Percentiles rank a stretch among this genome's conserved stretches.
Evolutionary conservation across 1,139 yeast genomes (phyloP).

Genomic region (Debaryomycetaceae sp.): DNA sequence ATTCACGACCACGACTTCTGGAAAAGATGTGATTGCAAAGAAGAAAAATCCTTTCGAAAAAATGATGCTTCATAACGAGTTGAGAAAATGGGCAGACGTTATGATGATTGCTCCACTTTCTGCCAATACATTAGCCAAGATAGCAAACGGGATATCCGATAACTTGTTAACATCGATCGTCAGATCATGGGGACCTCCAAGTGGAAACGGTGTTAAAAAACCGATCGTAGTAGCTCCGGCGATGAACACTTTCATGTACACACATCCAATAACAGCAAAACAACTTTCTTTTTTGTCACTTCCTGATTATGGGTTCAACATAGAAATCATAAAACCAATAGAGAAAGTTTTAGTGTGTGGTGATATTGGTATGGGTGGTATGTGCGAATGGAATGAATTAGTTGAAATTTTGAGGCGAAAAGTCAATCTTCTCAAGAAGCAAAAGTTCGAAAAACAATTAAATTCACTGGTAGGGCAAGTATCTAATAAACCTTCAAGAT

Average conservation of each 20-base stretch:
- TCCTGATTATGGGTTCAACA: slow-evolving; percentile 44
- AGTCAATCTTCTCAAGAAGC: slow-evolving; percentile 33
- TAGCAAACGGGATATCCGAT: slow-evolving; percentile 88
- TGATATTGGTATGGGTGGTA: slow-evolving; percentile 96
- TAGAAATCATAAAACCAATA: slow-evolving; percentile 84
- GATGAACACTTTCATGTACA: slow-evolving; percentile 95
- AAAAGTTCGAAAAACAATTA: background rate
- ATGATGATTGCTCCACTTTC: slow-evolving; percentile 88
- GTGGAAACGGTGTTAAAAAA: slow-evolving; percentile 36
- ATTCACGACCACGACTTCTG: slow-evolving; percentile 13
- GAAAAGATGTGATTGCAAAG: slow-evolving; percentile 11
- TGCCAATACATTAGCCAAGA: slow-evolving; percentile 89
- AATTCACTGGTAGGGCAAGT: background rate
- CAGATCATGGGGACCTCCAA: slow-evolving; percentile 82
- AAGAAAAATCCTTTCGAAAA: slow-evolving; percentile 40
- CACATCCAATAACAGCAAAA: slow-evolving; percentile 86
- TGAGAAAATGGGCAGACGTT: slow-evolving; percentile 94
- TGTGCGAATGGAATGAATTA: slow-evolving; percentile 95
- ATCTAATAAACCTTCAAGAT: background rate
- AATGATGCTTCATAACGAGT: slow-evolving; percentile 74
- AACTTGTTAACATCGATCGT: slow-evolving; percentile 80
- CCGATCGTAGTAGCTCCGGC: slow-evolving; percentile 94
- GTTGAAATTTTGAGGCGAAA: slow-evolving; percentile 72
- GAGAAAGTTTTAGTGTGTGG: slow-evolving; percentile 94
- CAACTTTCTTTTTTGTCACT: slow-evolving; percentile 60